Evolutionary conservation across 2,329 filamentous ascomycete genomes (phyloP), one percentile per base, ranked within the genome.

Genomic region (Epichloe coenophiala): DNA sequence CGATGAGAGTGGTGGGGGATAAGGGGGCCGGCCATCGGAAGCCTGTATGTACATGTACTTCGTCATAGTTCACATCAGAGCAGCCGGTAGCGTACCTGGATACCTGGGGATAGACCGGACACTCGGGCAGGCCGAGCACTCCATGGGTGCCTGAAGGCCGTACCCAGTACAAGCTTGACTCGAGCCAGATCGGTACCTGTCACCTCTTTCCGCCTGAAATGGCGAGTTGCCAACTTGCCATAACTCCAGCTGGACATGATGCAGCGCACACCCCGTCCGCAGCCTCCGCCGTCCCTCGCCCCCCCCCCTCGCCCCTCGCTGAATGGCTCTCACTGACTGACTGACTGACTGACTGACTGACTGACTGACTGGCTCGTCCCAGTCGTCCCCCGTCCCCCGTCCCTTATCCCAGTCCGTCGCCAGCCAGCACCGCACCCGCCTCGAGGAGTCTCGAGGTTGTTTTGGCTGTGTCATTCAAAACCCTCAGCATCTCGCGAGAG

Each of bases 381-480:
- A n/a, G n/a, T n/a, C n/a, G n/a, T n/a, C n/a, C n/a, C n/a, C n/a
- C n/a, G n/a, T n/a, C n/a, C n/a, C n/a, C n/a, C n/a, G n/a, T n/a
- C n/a, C n/a, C n/a, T n/a, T n/a, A n/a, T 27, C 27, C 6, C 27
- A 8, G 1, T 19, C 38, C 38, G 38, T n/a, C 38, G 3, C n/a
- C 38, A 39, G 38, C 38, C 38, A 19, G n/a, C n/a, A n/a, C n/a
- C n/a, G 38, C 15, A n/a, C 37, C 27, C 27, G 8, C 27, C 27
- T 2, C 27, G 27, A 31, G 27, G 8, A 31, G 27, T 31, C 3
- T 31, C 27, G 27, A 31, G 27, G 27, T 11, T 31, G 27, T n/a
- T n/a, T 40, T 44, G 39, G 50, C 38, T 37, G 48, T n/a, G 17
- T 43, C 58, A 58, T 60, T 65, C 64, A 66, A 66, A 66, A 66